A percentile compares a stretch with the other conserved stretches of the same genome.
Evolutionary conservation across 2,329 filamentous ascomycete species (phyloP).

Genomic region (Epichloe sp.): DNA sequence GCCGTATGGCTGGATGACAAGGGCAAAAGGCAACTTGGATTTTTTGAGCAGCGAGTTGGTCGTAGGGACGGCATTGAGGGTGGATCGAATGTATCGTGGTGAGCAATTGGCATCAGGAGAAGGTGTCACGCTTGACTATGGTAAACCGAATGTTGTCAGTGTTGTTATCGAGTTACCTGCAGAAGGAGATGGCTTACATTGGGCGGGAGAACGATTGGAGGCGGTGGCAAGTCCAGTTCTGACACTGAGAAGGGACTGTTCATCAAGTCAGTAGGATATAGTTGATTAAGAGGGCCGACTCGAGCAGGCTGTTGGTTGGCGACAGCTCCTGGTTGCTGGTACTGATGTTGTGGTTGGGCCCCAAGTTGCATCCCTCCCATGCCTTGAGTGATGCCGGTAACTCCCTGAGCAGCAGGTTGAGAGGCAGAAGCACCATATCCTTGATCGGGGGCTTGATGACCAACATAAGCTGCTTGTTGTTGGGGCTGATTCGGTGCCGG

Average conservation of each 20-base stretch:
- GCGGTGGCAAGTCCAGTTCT: constrained; percentile 83
- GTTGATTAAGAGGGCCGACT: constrained; percentile 59
- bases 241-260: constrained; percentile 89
- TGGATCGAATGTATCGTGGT: constrained; percentile 88
- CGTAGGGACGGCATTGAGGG: constrained; percentile 84
- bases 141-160: constrained; percentile 23
- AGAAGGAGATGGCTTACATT: constrained; percentile 52
- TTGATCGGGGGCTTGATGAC: constrained; percentile 37
- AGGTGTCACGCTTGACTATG: constrained; percentile 74
- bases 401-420: constrained; percentile 28
- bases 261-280: constrained; percentile 84
- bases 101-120: constrained; percentile 86
- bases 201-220: constrained; percentile 77
- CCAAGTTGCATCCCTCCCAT: constrained; percentile 80
- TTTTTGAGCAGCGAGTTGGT: constrained; percentile 95
- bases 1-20: constrained; percentile 92
- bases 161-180: background rate
- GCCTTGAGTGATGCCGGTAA: constrained; percentile 67
- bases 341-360: constrained; percentile 26
- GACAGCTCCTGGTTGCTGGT: constrained; percentile 32
- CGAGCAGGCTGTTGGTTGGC: constrained; percentile 22
- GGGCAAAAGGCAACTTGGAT: constrained; percentile 86
- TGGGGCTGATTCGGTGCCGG: constrained; percentile 32
- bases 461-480: constrained; percentile 26
- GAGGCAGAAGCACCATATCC: constrained; percentile 39